Evolutionary conservation across 345 rosid genomes (phyloP), one percentile per base, ranked within the genome.

Genomic region (Psidium guajava): DNA sequence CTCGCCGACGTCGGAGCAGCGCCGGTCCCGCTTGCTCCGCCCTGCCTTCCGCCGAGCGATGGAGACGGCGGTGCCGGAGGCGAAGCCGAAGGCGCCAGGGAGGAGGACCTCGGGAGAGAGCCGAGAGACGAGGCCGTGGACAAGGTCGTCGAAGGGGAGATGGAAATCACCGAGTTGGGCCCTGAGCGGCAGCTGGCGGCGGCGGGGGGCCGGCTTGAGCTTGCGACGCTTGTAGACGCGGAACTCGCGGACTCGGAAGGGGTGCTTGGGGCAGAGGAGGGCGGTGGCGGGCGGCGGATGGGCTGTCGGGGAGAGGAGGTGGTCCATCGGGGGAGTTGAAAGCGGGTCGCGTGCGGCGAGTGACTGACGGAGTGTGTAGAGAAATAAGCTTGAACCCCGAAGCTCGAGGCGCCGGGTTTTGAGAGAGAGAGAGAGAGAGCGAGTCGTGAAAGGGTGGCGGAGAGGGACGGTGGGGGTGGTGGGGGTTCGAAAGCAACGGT

Each of bases 51-150:
- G 59, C 54, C 50, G 47, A 22, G 59, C 91, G 50, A 94, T 82
- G 11, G 91, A 64, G 81, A 59, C 90, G 74, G 96, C 91, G 49
- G 94, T 59, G 57, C 95, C 96, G 86, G 98, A 93, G 83, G 94
- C 91, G 82, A 95, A 86, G 20, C 93, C 98, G 25, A 94, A 82
- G 25, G 90, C 89, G 12, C 86, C 49, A 14, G 95, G 94, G 86
- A 91, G 91, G 15, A 94, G 58, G 58, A 89, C 81, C 73, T 93
- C 91, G 85, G 91, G 86, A 42, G 84, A 44, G 86, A 81, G 47
- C 49, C 49, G 87, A 25, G 94, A 88, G 73, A 86, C 81, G 32
- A 91, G 85, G 82, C 85, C 89, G 64, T 87, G 82, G 82, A 88
- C 84, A 56, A 90, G 85, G 42, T 88, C 87, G 59, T 89, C 88